phyloP scores from a whole-genome alignment of 1,284 basidiomycete species.

The Trichosporon coremiiforme region DNA sequence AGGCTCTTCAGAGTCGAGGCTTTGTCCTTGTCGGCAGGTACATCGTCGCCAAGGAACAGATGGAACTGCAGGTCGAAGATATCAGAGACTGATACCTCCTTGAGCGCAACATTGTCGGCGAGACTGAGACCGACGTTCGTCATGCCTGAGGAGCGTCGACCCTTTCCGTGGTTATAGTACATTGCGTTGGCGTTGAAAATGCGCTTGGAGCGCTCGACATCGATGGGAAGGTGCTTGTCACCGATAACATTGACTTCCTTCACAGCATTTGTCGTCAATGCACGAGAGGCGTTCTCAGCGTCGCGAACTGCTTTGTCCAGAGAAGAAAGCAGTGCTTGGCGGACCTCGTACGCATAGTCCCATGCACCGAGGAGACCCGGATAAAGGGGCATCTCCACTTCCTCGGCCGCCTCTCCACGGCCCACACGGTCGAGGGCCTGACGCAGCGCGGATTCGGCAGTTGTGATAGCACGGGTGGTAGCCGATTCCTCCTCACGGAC shows the following conservation, averaged over 20 bases:
- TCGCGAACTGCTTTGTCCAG: conserved; percentile 78
- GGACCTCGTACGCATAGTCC: conserved; percentile 87
- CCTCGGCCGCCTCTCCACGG: conserved; percentile 65
- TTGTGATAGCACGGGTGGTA: conserved; percentile 62
- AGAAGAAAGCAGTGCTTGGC: conserved; percentile 70
- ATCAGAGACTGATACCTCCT: conserved; percentile 64
- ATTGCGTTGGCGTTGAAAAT: conserved; percentile 95
- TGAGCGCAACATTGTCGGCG: conserved; percentile 46
- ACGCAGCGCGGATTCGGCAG: conserved; percentile 67
- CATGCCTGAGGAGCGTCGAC: conserved; percentile 58
- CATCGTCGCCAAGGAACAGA: conserved; percentile 59
- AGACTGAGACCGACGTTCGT: conserved; percentile 50
- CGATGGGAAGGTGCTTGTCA: conserved; percentile 76
- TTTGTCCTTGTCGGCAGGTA: conserved; percentile 56
- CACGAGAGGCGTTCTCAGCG: conserved; percentile 82
- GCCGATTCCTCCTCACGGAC: conserved; percentile 79
- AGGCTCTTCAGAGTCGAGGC: conserved; percentile 38
- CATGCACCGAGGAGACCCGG: conserved; percentile 83
- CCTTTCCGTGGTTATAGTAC: conserved; percentile 65
- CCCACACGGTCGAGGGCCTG: conserved; percentile 76
- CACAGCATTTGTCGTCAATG: conserved; percentile 70
- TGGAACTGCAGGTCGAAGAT: conserved; percentile 86
- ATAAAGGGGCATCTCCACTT: conserved; percentile 69
- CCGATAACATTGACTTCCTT: conserved; percentile 70
- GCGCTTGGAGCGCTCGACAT: conserved; percentile 74